phyloP scores from a whole-genome alignment of 139 green algal species.

The Chlorella sp. region DNA sequence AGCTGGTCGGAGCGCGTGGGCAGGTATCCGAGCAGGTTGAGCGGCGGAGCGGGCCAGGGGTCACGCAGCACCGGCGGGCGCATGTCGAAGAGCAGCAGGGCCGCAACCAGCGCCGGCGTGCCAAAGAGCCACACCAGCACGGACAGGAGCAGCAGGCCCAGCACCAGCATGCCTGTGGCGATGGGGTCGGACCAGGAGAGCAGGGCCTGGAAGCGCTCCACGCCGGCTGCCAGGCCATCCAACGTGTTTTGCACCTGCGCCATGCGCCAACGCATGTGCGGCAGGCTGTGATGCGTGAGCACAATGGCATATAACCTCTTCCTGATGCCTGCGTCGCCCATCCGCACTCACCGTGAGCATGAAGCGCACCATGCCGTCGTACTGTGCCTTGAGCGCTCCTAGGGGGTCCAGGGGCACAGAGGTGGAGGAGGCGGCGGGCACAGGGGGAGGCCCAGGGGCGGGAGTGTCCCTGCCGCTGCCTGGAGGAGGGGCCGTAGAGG shows the following conservation, averaged over 20 bases:
- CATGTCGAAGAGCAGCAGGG: conserved; percentile 32
- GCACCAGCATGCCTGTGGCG: conserved; percentile 6
- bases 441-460: background rate
- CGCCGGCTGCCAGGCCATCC: conserved; percentile 17
- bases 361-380: conserved; percentile 12
- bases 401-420: conserved; percentile 15
- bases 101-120: conserved; percentile 15
- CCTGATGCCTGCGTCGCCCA: background rate
- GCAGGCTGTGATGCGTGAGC: background rate
- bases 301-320: background rate
- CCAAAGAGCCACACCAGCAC: conserved; percentile 9
- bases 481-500: background rate
- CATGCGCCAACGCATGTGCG: background rate
- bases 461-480: background rate
- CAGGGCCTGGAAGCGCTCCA: conserved; percentile 25
- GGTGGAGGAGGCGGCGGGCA: background rate
- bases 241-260: conserved; percentile 26
- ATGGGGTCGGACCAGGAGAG: conserved; percentile 25
- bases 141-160: background rate
- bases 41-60: conserved; percentile 18
- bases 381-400: conserved; percentile 5
- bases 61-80: conserved; percentile 22
- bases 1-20: conserved; percentile 28
- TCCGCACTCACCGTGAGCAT: conserved; percentile 9
- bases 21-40: conserved; percentile 20